A percentile compares a stretch with the other conserved stretches of the same genome.
Evolutionary conservation across 495 filamentous ascomycete genomes (phyloP).

Genomic region (Hypoxylon cercidicola): DNA sequence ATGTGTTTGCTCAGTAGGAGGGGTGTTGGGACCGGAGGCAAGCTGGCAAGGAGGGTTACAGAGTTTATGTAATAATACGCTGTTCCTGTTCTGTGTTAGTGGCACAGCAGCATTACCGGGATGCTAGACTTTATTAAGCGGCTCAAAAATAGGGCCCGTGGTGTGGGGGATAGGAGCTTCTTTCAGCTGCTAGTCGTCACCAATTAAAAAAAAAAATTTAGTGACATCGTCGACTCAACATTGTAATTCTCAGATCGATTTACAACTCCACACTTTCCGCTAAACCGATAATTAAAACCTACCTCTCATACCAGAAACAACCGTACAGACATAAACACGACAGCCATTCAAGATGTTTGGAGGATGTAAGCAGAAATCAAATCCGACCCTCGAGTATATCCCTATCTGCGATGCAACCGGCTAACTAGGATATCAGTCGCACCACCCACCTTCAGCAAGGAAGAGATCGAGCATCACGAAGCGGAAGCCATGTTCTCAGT

Average conservation of each 20-base stretch:
- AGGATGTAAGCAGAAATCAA: constrained; percentile 49
- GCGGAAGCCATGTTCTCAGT: constrained; percentile 74
- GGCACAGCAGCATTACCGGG: constrained; percentile 6
- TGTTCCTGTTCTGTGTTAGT: constrained; percentile 26
- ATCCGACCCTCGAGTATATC: neutral
- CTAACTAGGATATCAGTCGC: constrained; percentile 47
- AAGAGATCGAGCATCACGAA: constrained; percentile 72
- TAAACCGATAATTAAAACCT: neutral
- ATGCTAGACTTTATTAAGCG: constrained; percentile 29
- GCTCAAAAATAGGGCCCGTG: constrained; percentile 27
- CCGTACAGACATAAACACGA: constrained; percentile 1
- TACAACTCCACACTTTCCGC: neutral
- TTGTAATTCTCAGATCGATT: neutral
- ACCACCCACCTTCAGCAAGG: constrained; percentile 61
- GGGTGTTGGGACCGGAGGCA: too few species aligned
- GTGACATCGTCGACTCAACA: constrained; percentile 9
- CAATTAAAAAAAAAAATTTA: constrained; percentile 23
- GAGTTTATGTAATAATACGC: constrained; percentile 24
- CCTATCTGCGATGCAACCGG: neutral
- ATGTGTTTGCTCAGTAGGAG: too few species aligned
- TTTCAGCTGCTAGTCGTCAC: constrained; percentile 36
- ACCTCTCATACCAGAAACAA: neutral
- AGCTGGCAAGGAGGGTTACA: too few species aligned
- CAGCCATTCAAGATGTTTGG: constrained; percentile 55
- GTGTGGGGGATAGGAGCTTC: constrained; percentile 16